A percentile compares a stretch with the other conserved stretches of the same genome.
Conservation (phyloP, 768 basidiomycete genomes). For the Auriscalpium vulgare region DNA sequence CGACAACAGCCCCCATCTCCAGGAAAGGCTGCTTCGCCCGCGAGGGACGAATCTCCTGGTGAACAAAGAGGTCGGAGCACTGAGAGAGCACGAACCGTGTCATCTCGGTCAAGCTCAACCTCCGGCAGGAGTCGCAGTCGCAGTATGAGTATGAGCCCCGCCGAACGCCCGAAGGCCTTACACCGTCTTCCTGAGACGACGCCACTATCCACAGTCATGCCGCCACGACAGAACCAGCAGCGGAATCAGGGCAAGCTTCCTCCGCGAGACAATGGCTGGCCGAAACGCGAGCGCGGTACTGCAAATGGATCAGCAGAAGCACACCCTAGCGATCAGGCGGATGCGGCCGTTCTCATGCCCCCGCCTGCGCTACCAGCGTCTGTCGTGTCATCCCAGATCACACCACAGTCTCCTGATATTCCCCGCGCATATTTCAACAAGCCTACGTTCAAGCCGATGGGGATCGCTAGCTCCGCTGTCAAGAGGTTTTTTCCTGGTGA, state of each 20-base stretch:
- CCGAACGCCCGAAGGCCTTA: slow-evolving; percentile 42
- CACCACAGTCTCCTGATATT: slow-evolving; percentile 1
- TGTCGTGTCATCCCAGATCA: neutral
- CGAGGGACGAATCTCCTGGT: too few relatives aligned
- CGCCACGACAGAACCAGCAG: slow-evolving; percentile 6
- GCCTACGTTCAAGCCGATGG: slow-evolving; percentile 63
- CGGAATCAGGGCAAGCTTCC: slow-evolving; percentile 10
- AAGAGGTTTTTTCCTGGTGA: slow-evolving; percentile 81
- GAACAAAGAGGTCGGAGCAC: neutral
- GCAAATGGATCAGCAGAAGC: slow-evolving; percentile 7
- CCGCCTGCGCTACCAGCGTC: slow-evolving; percentile 11
- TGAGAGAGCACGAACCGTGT: neutral
- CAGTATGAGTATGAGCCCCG: slow-evolving; percentile 36
- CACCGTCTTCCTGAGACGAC: slow-evolving; percentile 54
- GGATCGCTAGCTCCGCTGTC: slow-evolving; percentile 44
- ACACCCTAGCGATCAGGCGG: neutral
- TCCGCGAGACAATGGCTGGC: slow-evolving; percentile 16
- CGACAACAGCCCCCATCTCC: neutral
- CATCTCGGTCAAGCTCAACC: slow-evolving; percentile 41
- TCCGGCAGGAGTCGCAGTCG: slow-evolving; percentile 36
- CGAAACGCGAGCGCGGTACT: slow-evolving; percentile 13
- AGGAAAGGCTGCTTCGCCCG: neutral
- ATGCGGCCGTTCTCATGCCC: slow-evolving; percentile 9
- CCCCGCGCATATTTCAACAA: slow-evolving; percentile 24
- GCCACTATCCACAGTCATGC: slow-evolving; percentile 22